Conservation (phyloP, 768 basidiomycete genomes). For the Tylopilus plumbeoviolaceoides region DNA sequence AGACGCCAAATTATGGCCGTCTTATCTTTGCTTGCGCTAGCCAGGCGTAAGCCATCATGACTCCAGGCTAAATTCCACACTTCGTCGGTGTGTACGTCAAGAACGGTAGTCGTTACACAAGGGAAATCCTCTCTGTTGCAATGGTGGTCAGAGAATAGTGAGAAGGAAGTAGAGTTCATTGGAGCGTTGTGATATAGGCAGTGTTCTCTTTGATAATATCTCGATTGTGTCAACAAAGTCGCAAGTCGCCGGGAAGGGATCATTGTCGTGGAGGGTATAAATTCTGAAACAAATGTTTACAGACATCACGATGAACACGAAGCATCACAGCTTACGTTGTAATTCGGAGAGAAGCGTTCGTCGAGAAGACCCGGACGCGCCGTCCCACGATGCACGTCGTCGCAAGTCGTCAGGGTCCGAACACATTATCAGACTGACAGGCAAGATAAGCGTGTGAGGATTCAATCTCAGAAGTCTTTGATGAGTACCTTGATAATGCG, state of each 20-base stretch:
- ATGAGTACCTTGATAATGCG: constrained; percentile 74
- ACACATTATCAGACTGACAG: constrained; percentile 84
- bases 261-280: constrained; percentile 89
- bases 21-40: constrained; percentile 85
- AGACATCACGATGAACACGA: neutral
- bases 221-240: constrained; percentile 82
- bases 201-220: constrained; percentile 68
- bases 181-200: constrained; percentile 87
- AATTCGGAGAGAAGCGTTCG: constrained; percentile 69
- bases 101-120: constrained; percentile 74
- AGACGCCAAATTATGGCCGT: constrained; percentile 87
- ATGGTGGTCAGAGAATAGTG: constrained; percentile 83
- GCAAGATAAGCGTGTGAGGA: constrained; percentile 15
- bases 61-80: constrained; percentile 98
- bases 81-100: constrained; percentile 86
- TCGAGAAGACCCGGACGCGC: constrained; percentile 76
- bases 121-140: constrained; percentile 85
- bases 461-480: constrained; percentile 7
- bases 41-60: constrained; percentile 78
- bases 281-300: constrained; percentile 45
- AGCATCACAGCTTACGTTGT: constrained; percentile 56
- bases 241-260: constrained; percentile 87
- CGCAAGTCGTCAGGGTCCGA: constrained; percentile 79
- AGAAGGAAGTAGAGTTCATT: constrained; percentile 53
- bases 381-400: constrained; percentile 84